Evolutionary conservation across 1,284 basidiomycete genomes (phyloP), one percentile per base, ranked within the genome.

Genomic region (Cryptococcus sp.): DNA sequence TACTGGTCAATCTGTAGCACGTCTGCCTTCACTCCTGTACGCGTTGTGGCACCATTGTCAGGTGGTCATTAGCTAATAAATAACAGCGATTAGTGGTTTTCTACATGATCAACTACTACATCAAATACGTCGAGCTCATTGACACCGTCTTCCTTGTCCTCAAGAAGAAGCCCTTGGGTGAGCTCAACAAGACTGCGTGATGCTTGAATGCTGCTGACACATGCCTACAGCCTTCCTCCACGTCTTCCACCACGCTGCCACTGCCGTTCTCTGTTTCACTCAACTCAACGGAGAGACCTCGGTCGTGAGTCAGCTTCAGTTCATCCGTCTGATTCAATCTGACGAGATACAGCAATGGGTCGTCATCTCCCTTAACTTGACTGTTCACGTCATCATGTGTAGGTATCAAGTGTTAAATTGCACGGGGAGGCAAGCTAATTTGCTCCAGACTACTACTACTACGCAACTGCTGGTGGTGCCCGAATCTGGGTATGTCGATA

Each of bases 211-310:
- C 4, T 36, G n/a, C 44, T 45, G 43, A 52, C 35, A 33, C 30
- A 14, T 33, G 43, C 36, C 23, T 7, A 37, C 44, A 95, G 89
- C 89, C 58, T 98, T 98, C 81, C 80, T 98, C 62, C 95, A 98
- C 77, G 94, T 98, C 66, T 98, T 96, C 82, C 95, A 98, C 78
- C 95, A 98, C 81, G 91, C 94, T 60, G 95, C 94, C n/a, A 98
- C 95, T 55, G 95, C 95, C 57, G 78, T 95, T 53, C 82, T 98
- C 58, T 98, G 95, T 80, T 98, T 86, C 77, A 86, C 87, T 55
- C 94, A 98, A 80, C 82, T 98, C 61, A 88, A 95, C 67, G 94
- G 96, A 71, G 83, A 84, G 75, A 94, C 93, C 50, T 90, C 89
- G 63, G 86, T 96, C 60, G 89, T 91, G 53, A 65, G 68, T 72